A percentile compares a stretch with the other conserved stretches of the same genome.
These are phyloP conservation scores for Fimicolochytrium jonesii DNA, from an alignment of 192 early-diverging fungal species.

Conservation along the genomic window DNA sequence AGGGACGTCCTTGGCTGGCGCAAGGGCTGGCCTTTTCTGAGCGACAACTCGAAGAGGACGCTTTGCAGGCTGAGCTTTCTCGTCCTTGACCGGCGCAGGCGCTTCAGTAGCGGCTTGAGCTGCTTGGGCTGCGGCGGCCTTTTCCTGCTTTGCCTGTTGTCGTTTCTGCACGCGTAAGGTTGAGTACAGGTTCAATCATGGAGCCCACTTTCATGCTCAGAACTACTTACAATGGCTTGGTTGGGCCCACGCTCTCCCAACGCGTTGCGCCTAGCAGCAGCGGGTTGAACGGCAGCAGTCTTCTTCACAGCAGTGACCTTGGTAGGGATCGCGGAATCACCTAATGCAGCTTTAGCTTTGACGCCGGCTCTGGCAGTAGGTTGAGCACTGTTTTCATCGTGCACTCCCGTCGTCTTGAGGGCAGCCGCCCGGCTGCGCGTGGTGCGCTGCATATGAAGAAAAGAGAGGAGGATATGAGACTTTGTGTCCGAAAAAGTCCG, in stretches of 20 bases:
- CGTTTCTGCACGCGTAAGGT: no score
- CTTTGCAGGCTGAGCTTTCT: background rate
- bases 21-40: conserved; percentile 9
- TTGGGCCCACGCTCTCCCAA: background rate
- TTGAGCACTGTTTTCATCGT: conserved; percentile 9
- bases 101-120: background rate
- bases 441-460: background rate
- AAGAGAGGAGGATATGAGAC: no score
- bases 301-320: background rate
- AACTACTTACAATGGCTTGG: background rate
- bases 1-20: no score
- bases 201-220: background rate
- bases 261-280: background rate
- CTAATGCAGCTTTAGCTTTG: background rate
- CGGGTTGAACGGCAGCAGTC: background rate
- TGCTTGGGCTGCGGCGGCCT: background rate
- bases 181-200: background rate
- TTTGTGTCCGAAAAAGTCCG: no score
- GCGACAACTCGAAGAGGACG: background rate
- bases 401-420: background rate
- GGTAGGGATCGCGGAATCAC: background rate
- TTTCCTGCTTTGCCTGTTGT: background rate
- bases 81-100: background rate
- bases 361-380: conserved; percentile 1
- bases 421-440: conserved; percentile 1